These are phyloP conservation scores for Pontederia crassipes DNA, from an alignment of 176 grass and related monocot species.

Conservation along the genomic window DNA sequence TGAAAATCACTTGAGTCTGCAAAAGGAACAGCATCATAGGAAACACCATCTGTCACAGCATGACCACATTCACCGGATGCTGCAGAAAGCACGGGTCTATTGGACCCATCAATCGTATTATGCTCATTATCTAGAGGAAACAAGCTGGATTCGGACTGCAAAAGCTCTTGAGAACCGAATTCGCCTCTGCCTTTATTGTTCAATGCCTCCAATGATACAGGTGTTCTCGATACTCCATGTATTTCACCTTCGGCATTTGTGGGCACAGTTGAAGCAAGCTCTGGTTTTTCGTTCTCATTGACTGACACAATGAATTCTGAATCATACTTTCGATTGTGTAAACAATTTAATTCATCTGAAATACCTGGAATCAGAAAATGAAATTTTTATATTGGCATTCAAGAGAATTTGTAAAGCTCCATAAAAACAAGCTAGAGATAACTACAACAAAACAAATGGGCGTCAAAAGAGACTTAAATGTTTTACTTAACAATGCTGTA, in stretches of 20 bases:
- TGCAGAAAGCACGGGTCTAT: too few relatives aligned
- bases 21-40: too few relatives aligned
- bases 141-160: too few relatives aligned
- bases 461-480: too few relatives aligned
- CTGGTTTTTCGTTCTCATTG: conserved; percentile 15
- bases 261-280: background rate
- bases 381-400: background rate
- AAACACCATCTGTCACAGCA: too few relatives aligned
- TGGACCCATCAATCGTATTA: too few relatives aligned
- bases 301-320: conserved; percentile 10
- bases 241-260: background rate
- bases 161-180: conserved; percentile 1
- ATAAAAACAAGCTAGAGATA: background rate
- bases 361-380: conserved; percentile 38
- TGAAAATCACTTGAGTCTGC: too few relatives aligned
- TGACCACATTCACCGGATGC: too few relatives aligned
- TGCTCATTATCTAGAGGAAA: too few relatives aligned
- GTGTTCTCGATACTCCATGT: conserved; percentile 9
- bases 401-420: conserved; percentile 1
- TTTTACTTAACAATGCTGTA: too few relatives aligned
- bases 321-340: conserved; percentile 41
- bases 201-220: conserved; percentile 21
- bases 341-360: conserved; percentile 45
- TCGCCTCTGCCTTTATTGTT: conserved; percentile 16
- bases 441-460: background rate